Percentiles rank a stretch among this genome's conserved stretches.
Evolutionary conservation across 2,329 filamentous ascomycete genomes (phyloP).

Genomic region (Westerdykella ornata): DNA sequence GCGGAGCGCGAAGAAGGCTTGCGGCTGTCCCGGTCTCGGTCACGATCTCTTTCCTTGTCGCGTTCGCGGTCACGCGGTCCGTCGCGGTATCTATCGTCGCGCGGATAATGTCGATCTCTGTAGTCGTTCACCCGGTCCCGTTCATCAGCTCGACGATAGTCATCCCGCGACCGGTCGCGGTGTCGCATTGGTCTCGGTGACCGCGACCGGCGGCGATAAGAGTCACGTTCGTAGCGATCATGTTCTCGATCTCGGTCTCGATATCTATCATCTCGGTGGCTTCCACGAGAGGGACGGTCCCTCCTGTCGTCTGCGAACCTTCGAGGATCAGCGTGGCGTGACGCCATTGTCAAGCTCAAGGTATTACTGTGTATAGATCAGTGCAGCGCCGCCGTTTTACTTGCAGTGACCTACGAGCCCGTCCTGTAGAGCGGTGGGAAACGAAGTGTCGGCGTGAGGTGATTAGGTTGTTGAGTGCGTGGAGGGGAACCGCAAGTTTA

Average conservation of each 20-base stretch:
- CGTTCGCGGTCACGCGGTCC: constrained; percentile 50
- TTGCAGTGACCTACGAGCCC: too few relatives aligned
- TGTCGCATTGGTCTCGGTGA: not conserved
- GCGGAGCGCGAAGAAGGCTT: not conserved
- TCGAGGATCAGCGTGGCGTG: constrained; percentile 66
- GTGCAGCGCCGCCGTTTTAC: not conserved
- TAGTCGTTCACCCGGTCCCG: constrained; percentile 19
- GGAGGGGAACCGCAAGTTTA: not conserved
- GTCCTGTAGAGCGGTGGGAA: not conserved
- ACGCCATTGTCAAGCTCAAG: constrained; percentile 35
- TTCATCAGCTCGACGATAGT: not conserved
- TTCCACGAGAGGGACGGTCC: constrained; percentile 54
- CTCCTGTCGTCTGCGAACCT: constrained; percentile 41
- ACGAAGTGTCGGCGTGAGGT: not conserved
- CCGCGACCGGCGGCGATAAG: constrained; percentile 11
- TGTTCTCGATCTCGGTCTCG: constrained; percentile 1
- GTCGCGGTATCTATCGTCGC: constrained; percentile 45
- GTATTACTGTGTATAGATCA: constrained; percentile 16
- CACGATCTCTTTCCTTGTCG: constrained; percentile 50
- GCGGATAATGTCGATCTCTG: constrained; percentile 1
- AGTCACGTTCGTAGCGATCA: constrained; percentile 10
- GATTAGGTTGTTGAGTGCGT: not conserved
- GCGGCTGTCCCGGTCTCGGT: constrained; percentile 60
- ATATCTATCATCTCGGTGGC: constrained; percentile 54
- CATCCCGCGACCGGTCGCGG: not conserved